Evolutionary conservation across 2,329 filamentous ascomycete species (phyloP).

Genomic region (Tolypocladium guangdongense): DNA sequence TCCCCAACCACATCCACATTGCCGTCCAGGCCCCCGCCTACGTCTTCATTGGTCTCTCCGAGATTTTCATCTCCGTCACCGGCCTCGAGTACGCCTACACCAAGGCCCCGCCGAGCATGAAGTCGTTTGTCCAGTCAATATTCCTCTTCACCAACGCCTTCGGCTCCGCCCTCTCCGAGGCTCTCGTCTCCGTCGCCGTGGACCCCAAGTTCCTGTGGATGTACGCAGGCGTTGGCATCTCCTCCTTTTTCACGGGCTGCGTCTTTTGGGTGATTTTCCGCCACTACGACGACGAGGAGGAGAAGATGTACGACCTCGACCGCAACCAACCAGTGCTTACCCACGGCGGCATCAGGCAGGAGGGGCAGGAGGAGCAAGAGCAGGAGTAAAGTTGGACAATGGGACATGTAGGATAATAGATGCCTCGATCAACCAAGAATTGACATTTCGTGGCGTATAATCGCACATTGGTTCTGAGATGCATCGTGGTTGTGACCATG

Average conservation of each 20-base stretch:
- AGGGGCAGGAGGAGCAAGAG: background rate
- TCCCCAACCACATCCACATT: constrained; percentile 38
- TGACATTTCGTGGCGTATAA: background rate
- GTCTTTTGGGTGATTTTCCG: constrained; percentile 38
- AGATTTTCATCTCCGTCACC: constrained; percentile 57
- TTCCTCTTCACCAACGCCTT: constrained; percentile 50
- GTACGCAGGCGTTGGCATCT: constrained; percentile 45
- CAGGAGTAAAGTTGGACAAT: background rate
- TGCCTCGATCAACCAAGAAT: background rate
- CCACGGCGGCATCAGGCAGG: background rate
- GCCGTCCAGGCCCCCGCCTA: constrained; percentile 44
- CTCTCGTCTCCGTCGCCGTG: constrained; percentile 45
- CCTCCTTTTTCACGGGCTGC: constrained; percentile 35
- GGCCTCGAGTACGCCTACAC: constrained; percentile 64
- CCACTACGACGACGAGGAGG: constrained; percentile 26
- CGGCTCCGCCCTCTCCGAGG: constrained; percentile 48
- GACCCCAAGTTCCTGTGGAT: constrained; percentile 59
- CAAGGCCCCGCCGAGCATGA: constrained; percentile 60
- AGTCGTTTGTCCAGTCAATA: constrained; percentile 48
- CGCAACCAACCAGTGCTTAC: constrained; percentile 17
- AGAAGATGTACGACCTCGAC: constrained; percentile 27
- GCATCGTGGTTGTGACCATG: background rate
- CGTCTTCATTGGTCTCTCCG: constrained; percentile 44
- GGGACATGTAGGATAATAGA: background rate
- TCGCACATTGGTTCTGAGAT: background rate